Evolutionary conservation across 305 asterid species (phyloP).

Genomic region (Fraxinus paxiana): DNA sequence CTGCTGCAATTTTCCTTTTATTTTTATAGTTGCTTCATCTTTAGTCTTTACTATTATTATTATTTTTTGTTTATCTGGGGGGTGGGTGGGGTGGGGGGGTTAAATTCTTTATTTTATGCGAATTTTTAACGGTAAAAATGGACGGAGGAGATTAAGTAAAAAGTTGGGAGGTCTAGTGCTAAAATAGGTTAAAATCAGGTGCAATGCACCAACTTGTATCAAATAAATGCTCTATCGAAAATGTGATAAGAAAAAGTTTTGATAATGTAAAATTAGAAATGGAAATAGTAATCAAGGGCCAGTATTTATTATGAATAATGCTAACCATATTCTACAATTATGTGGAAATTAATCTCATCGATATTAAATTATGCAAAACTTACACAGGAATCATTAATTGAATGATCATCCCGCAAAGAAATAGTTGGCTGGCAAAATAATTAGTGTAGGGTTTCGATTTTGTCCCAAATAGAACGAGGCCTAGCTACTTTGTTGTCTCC

Average conservation of each 20-base stretch:
- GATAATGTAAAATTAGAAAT: background rate
- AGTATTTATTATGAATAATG: background rate
- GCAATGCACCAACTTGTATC: no score
- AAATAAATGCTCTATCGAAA: background rate
- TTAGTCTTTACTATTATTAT: no score
- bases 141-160: no score
- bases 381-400: background rate
- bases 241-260: background rate
- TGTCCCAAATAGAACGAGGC: conserved; percentile 17
- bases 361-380: background rate
- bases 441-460: conserved; percentile 14
- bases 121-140: no score
- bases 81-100: no score
- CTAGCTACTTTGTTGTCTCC: background rate
- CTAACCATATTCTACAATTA: background rate
- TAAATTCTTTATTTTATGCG: no score
- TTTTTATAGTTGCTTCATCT: no score
- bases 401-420: background rate
- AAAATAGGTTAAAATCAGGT: no score
- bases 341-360: background rate
- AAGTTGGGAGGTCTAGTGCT: no score
- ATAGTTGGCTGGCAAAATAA: conserved; percentile 3
- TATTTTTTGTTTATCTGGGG: no score
- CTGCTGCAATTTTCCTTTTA: no score
- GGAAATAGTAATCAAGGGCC: background rate